Evolutionary conservation across 139 green algal genomes (phyloP).

Genomic region (Prasinococcaceae sp.): DNA sequence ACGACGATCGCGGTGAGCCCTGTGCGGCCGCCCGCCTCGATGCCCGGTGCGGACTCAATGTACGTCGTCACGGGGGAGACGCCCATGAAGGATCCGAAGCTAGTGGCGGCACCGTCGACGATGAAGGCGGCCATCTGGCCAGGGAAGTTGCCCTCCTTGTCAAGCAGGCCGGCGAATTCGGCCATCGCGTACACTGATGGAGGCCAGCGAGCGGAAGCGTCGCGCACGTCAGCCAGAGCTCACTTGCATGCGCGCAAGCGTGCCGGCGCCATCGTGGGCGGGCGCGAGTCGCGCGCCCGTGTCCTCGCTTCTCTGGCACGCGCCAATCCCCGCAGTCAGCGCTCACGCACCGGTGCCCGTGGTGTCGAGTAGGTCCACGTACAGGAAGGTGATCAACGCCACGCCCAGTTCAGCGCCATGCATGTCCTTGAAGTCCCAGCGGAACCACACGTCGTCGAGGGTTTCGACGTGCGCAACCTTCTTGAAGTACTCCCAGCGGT

Average conservation of each 20-base stretch:
- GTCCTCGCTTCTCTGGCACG: no score
- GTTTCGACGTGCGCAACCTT: constrained; percentile 37
- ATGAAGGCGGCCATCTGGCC: constrained; percentile 42
- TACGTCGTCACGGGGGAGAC: constrained; percentile 53
- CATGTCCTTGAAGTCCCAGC: constrained; percentile 36
- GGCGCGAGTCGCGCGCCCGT: no score
- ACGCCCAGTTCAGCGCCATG: constrained; percentile 33
- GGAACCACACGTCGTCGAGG: constrained; percentile 22
- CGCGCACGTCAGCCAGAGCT: no score
- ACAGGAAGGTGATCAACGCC: constrained; percentile 58
- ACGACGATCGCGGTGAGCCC: constrained; percentile 39
- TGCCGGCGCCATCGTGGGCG: no score
- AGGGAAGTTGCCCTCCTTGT: constrained; percentile 30
- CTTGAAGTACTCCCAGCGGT: constrained; percentile 41
- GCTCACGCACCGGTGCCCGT: no score
- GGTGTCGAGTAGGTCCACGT: constrained; percentile 64
- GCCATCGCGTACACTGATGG: constrained; percentile 68
- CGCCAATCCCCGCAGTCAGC: no score
- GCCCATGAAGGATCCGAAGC: constrained; percentile 52
- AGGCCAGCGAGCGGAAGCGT: no score
- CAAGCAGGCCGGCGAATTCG: constrained; percentile 23
- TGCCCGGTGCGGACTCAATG: constrained; percentile 51
- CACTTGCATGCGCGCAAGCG: no score
- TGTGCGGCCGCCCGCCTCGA: constrained; percentile 58
- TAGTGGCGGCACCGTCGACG: constrained; percentile 45